These are phyloP conservation scores for Crepidotus variabilis DNA, from an alignment of 768 basidiomycete species.

Conservation along the genomic window DNA sequence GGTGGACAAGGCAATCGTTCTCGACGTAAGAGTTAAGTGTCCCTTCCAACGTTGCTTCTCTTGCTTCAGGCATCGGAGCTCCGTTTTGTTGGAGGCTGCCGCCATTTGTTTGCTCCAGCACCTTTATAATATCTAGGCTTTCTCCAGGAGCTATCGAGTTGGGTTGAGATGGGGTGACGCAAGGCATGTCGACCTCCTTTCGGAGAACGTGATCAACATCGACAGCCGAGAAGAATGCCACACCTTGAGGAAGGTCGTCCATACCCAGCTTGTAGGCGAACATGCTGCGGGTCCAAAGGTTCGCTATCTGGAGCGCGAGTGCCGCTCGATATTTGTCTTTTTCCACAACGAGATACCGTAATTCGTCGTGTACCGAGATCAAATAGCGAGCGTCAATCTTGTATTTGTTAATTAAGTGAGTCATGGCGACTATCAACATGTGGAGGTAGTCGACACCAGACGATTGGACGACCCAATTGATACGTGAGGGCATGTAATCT, in stretches of 20 bases:
- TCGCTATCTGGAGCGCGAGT: constrained; percentile 90
- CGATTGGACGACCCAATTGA: constrained; percentile 99
- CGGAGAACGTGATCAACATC: constrained; percentile 88
- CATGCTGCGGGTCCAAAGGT: constrained; percentile 89
- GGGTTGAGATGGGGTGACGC: constrained; percentile 91
- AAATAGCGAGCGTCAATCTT: constrained; percentile 88
- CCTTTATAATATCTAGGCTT: constrained; percentile 64
- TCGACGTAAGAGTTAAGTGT: constrained; percentile 45
- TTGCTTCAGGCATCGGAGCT: constrained; percentile 42
- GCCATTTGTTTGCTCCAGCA: constrained; percentile 65
- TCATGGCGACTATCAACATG: constrained; percentile 93
- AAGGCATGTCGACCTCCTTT: constrained; percentile 96
- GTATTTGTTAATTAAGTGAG: constrained; percentile 78
- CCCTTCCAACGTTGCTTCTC: constrained; percentile 22
- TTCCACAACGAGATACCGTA: constrained; percentile 89
- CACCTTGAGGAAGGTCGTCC: constrained; percentile 92
- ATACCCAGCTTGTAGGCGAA: constrained; percentile 94
- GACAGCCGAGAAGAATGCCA: constrained; percentile 96
- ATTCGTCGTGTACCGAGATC: constrained; percentile 95
- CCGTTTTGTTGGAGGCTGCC: constrained; percentile 66
- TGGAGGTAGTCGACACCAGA: constrained; percentile 98
- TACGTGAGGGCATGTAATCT: constrained; percentile 92
- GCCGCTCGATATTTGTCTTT: constrained; percentile 88
- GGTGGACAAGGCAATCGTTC: constrained; percentile 63
- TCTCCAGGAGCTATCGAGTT: constrained; percentile 83